Evolutionary conservation across 371 early-diverging fungal genomes (phyloP).

Genomic region (Mortierella sp.): DNA sequence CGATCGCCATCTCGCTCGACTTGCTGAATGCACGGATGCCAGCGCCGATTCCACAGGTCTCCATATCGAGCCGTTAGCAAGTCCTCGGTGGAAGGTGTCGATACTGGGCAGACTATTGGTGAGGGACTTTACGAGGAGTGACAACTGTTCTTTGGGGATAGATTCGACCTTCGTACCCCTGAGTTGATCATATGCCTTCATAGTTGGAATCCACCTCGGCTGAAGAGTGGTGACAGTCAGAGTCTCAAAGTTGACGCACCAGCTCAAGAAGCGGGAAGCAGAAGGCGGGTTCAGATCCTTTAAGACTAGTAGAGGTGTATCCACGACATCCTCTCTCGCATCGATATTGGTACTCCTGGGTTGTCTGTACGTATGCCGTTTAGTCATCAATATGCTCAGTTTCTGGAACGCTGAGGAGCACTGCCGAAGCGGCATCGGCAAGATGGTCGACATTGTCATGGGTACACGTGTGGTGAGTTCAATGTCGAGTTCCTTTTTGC

Average conservation of each 20-base stretch:
- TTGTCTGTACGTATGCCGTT: too few relatives aligned
- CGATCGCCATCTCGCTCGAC: background rate
- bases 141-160: background rate
- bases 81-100: background rate
- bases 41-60: background rate
- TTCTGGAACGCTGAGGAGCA: too few relatives aligned
- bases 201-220: background rate
- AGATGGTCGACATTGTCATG: too few relatives aligned
- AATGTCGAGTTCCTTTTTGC: too few relatives aligned
- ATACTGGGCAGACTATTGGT: background rate
- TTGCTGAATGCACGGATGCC: background rate
- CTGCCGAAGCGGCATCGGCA: too few relatives aligned
- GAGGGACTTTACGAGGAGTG: background rate
- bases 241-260: background rate
- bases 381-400: too few relatives aligned
- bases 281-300: background rate
- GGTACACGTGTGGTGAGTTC: too few relatives aligned
- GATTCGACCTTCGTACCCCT: background rate
- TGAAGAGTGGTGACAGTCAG: background rate
- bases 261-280: background rate
- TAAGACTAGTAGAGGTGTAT: background rate
- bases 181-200: background rate
- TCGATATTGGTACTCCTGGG: background rate
- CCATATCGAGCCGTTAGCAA: background rate
- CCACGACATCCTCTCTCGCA: background rate